Evolutionary conservation across 805 yeast genomes (phyloP), one percentile per base, ranked within the genome.

Genomic region (Candida mattraensis): DNA sequence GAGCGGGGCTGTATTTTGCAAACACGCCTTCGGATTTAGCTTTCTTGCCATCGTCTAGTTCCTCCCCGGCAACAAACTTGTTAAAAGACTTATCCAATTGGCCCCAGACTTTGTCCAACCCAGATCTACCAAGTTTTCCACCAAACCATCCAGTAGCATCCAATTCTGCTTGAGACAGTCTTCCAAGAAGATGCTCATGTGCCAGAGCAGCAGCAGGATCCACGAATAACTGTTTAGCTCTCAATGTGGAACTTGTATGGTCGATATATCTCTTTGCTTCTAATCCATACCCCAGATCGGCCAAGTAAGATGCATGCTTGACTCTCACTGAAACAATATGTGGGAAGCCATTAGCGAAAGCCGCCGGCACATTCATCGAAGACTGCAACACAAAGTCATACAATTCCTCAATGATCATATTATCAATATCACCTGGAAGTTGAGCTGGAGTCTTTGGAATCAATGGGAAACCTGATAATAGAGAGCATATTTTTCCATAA

Each of bases 41-140:
- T 5, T 59, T 50, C 10, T 58, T 54, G 18, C 16, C 48, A 5
- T 63, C 60, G 0, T 63, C 50, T 18, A 68, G 66, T 22, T 84
- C 95, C 30, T 91, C 97, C 1, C 96, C 97, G 24, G 95, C 82
- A 39, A 91, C 88, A 58, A 82, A 79, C 56, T 79, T 80, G 54
- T 76, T 80, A 53, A 83, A 78, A 5, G 85, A 76, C 55, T 87
- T 87, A 57, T 87, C 95, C 28, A 87, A 60, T 27, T 83, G 89
- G 8, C 93, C 91, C 95, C 95, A 87, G 35, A 87, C 81, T 54
- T 78, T 83, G 48, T 88, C 95, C 14, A 57, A 27, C 15, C 54
- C 53, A 1, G 62, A 57, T 25, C 56, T 53, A 9, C 57, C 54
- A 12, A 60, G 35, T 28, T 53, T 56, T 51, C 80, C 79, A 10